phyloP scores from a whole-genome alignment of 2,329 filamentous ascomycete species.

The Chaetomiaceae sp. region DNA sequence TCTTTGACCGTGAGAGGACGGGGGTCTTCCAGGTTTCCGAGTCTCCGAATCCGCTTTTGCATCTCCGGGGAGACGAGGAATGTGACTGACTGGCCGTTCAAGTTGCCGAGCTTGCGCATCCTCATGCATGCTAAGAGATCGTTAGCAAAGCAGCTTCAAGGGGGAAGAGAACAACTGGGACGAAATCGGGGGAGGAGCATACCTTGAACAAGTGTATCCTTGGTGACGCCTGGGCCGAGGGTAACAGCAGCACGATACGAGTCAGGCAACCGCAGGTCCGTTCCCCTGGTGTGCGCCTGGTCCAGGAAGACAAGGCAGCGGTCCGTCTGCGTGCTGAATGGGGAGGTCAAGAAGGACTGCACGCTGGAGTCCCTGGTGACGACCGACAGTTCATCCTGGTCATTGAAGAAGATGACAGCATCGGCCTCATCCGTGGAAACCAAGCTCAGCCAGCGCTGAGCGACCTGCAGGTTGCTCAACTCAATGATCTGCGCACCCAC shows the following conservation, averaged over 20 bases:
- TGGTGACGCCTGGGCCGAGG: constrained; percentile 59
- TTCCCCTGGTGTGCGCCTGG: constrained; percentile 58
- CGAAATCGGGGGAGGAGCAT: constrained; percentile 27
- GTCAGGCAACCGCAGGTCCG: constrained; percentile 52
- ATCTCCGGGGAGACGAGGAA: constrained; percentile 61
- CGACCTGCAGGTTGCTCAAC: constrained; percentile 51
- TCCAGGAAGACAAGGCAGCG: constrained; percentile 56
- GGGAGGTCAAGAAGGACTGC: constrained; percentile 53
- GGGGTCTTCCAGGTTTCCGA: constrained; percentile 15
- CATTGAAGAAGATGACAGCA: constrained; percentile 52
- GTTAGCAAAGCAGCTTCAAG: no score
- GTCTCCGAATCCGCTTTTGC: constrained; percentile 43
- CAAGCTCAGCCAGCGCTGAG: constrained; percentile 45
- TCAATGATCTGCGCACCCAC: constrained; percentile 59
- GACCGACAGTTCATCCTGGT: constrained; percentile 42
- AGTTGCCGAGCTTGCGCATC: constrained; percentile 68
- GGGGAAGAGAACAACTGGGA: no score
- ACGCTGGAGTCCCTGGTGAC: constrained; percentile 37
- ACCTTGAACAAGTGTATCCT: constrained; percentile 67
- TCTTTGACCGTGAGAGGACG: constrained; percentile 43
- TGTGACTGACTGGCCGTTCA: constrained; percentile 58
- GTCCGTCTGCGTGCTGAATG: constrained; percentile 56
- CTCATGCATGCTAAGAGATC: constrained; percentile 57
- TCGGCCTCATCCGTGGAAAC: constrained; percentile 29
- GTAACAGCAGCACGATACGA: constrained; percentile 63